Evolutionary conservation across 106 monocot genomes (phyloP), one percentile per base, ranked within the genome.

Genomic region (Xerophyta viscosa): DNA sequence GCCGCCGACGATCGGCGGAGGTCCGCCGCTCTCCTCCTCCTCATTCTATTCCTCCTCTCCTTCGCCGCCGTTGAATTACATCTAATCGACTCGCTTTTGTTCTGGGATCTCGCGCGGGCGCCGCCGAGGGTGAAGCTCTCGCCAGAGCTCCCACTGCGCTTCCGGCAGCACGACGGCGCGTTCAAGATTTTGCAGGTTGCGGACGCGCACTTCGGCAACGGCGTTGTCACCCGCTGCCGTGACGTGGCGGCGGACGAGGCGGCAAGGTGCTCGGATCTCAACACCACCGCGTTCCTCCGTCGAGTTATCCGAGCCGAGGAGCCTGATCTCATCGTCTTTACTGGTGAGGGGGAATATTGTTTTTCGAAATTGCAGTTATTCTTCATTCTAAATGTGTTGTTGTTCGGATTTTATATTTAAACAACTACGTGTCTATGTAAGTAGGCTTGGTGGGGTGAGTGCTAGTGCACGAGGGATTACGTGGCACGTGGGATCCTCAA

Each of bases 171-270:
- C 46, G 92, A 92, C 37, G 92, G 92, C 29, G 31, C 71, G 56
- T 92, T 92, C 65, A 92, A 92, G 77, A 86, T 92, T 48, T 79
- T 92, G 22, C 92, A 92, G 77, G 91, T 91, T 36, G 91, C 91
- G 53, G 92, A 92, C 48, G 70, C 86, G 82, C 92, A 92, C 41
- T 92, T 56, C 63, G 92, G 82, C 20, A 83, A 72, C 49, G 92
- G 92, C 20, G 24, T 30, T 26, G 36, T 42, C 28, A 86, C 82
- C 24, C 52, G 92, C 31, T 92, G 92, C 61, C 44, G 70, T 9
- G 86, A 92, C 28, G 79, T 92, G 28, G 28, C 29, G 13, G 52
- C 56, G 17, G 25, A 42, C 1, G 73, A 79, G 59, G 46, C 56
- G 18, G 37, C 33, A 10, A 28, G 42, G 2, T 92, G 92, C 63